A percentile compares a stretch with the other conserved stretches of the same genome.
Conservation (phyloP, 2,329 filamentous ascomycete genomes). For the Trichophyton rubrum region DNA sequence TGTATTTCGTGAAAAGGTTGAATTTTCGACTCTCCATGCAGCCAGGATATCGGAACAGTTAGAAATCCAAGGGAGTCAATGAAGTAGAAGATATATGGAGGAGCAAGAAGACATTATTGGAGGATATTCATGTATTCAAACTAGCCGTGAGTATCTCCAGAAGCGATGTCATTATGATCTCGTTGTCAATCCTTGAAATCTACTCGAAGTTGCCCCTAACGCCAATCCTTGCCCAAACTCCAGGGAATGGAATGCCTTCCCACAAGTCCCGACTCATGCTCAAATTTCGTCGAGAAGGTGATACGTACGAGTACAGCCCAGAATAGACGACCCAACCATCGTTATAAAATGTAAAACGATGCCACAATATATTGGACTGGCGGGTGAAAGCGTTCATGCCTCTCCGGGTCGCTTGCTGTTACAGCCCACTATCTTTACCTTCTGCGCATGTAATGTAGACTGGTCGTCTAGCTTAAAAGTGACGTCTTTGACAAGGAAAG, state of each 20-base stretch:
- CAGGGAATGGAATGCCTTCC: background rate
- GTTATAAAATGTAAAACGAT: background rate
- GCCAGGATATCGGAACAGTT: background rate
- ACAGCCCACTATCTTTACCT: conserved; percentile 97
- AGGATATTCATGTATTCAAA: background rate
- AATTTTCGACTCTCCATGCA: too few species aligned
- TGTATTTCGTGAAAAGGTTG: too few species aligned
- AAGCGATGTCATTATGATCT: background rate
- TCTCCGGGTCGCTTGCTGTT: conserved; percentile 72
- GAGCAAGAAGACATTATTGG: background rate
- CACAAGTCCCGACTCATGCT: background rate
- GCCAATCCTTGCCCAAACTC: background rate
- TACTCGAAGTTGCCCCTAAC: background rate
- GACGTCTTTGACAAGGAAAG: conserved; percentile 95
- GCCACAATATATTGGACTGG: background rate
- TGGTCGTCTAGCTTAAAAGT: conserved; percentile 94
- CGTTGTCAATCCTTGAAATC: background rate
- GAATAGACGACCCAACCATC: background rate
- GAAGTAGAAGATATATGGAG: too few species aligned
- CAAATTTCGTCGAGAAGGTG: background rate
- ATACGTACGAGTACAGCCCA: background rate
- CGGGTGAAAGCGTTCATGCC: conserved; percentile 16
- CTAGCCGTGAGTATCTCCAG: background rate
- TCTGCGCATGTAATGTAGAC: conserved; percentile 65
- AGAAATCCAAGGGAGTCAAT: background rate